Base-by-base conservation (phyloP, 495 filamentous ascomycete genomes). In the Apiosordaria backusii region DNA sequence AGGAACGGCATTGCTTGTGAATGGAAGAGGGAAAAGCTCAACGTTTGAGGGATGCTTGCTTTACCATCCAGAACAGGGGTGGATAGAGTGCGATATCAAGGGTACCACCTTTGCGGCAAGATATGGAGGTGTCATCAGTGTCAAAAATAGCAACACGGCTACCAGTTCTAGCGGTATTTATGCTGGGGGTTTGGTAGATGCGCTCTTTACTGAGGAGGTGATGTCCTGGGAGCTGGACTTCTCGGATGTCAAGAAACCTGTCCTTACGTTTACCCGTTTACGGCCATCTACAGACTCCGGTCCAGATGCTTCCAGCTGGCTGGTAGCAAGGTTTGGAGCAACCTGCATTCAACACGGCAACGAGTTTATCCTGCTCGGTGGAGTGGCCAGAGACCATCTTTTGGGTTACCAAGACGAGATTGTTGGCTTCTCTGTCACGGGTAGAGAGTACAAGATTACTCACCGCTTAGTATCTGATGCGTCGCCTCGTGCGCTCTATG, bases 101-200 rank as follows among this genome's bases (percentile, higher is more conserved):
- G 75, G 76, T 0, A 60, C 68, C 15, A 65, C 60, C 0, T 84
- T 86, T 22, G 69, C 70, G 0, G 78, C 87, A 26, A 84, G 87
- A 7, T 92, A 91, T 69, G 90, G 91, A 4, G 85, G 85, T 15
- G 71, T 78, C 35, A 76, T 83, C 16, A 71, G 65, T 4, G 66
- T 60, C n/a, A 74, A 52, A 68, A 71, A 23, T 64, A 68, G 45
- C 50, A 25, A 52, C 19, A 22, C 24, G 18, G 66, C 24, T 16
- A 18, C 66, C 3, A 26, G 50, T 13, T 82, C 78, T 23, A 69
- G 71, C 5, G 92, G 92, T 1, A 74, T 92, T 1, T 69, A 90
- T n/a, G 75, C 84, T 24, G 91, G 92, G 9, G 92, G 92, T 1
- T 85, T 94, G 63, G 69, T 74, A 22, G 82, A 89, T 70, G 90